A percentile compares a stretch with the other conserved stretches of the same genome.
Evolutionary conservation across 2,329 filamentous ascomycete species (phyloP).

Genomic region (Colletotrichum sp.): DNA sequence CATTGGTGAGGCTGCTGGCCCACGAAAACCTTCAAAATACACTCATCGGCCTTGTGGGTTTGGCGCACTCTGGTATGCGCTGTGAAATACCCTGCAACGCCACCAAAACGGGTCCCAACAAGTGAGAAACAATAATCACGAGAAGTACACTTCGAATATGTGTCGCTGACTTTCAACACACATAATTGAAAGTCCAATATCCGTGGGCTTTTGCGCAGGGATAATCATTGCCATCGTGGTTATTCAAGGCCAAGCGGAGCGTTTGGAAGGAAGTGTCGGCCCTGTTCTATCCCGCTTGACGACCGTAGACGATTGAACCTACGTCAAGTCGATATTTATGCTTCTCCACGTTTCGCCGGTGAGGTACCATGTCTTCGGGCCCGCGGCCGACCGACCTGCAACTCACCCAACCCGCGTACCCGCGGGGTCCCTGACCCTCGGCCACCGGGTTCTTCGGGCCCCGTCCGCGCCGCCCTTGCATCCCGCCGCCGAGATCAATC

Average conservation of each 20-base stretch:
- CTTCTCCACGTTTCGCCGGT: not conserved
- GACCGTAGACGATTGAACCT: rapidly evolving
- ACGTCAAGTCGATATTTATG: not conserved
- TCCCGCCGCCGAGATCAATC: not conserved
- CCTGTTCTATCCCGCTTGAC: not conserved
- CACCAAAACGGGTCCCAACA: too few species aligned
- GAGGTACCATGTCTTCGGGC: not conserved
- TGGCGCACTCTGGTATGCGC: too few species aligned
- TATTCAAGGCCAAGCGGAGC: not conserved
- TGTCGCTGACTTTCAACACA: too few species aligned
- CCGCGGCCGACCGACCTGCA: not conserved
- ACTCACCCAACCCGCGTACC: not conserved
- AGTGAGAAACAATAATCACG: too few species aligned
- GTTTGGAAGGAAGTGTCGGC: rapidly evolving
- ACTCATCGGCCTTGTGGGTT: too few species aligned
- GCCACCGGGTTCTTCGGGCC: not conserved
- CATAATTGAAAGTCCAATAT: too few species aligned
- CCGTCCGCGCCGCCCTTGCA: not conserved
- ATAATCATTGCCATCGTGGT: not conserved
- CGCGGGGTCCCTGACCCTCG: not conserved
- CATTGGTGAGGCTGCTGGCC: not conserved
- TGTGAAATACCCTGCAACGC: too few species aligned
- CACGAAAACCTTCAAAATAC: too few species aligned
- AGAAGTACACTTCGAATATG: too few species aligned
- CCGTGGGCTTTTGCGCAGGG: too few species aligned